Evolutionary conservation across 176 grass and related monocot species (phyloP), one percentile per base, ranked within the genome.

Genomic region (Coix lacrymajobi): DNA sequence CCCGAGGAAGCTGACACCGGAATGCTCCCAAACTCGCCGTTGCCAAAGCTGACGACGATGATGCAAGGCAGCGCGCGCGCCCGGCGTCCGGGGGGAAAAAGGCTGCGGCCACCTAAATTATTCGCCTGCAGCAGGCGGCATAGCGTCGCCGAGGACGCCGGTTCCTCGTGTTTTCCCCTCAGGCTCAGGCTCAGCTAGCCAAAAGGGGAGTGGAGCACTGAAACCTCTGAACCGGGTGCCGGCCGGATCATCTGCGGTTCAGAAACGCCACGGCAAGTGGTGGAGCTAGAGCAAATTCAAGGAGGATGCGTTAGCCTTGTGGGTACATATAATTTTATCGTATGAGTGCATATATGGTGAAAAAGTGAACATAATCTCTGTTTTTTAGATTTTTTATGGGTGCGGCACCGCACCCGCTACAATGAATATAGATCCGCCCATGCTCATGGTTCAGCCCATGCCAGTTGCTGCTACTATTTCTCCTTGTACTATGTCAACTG

Each of bases 1-100:
- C 64, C 44, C 64, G 45, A 71, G 66, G 66, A 81, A 60, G 66
- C 79, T 81, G 79, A 81, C 79, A 60, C 66, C 49, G 66, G 79
- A 81, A 71, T 60, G 79, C 66, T 71, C 66, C 79, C 79, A 81
- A 71, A 40, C 51, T 81, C 78, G 63, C 44, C 66, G 79, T 69
- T 81, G 30, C 45, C 63, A 70, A 69, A 56, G 48, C 79, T 81
- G 79, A 40, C 49, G 79, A 11, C 36, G 19, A 62, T 16, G 34
- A 76, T n/a, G 56, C 25, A 14, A 40, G 15, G 56, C 54, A 41
- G 57, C 16, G 38, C 39, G 39, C 39, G 39, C 60, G 61, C 31
- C 77, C 61, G 77, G 62, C 77, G 17, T 16, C 44, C 44, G 41
- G 32, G 64, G 64, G 22, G n/a, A 29, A 54, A 54, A 69, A 69